Evolutionary conservation across 1,284 basidiomycete genomes (phyloP).

Genomic region (Apiotrichum brassicae): DNA sequence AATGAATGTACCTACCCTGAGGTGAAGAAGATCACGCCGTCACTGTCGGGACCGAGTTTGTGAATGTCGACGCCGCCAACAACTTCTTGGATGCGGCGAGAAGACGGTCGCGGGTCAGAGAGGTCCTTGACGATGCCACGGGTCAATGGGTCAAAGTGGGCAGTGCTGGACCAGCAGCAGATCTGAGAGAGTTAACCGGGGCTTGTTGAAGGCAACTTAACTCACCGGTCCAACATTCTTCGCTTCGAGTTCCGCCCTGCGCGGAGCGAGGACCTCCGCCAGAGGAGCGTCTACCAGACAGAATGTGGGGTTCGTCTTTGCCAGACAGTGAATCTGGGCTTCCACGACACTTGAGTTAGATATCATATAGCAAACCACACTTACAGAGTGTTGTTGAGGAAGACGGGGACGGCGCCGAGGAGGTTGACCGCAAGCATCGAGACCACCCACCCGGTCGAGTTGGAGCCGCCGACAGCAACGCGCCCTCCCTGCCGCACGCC

Average conservation of each 20-base stretch:
- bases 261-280: slow-evolving; percentile 20
- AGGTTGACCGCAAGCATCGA: slow-evolving; percentile 31
- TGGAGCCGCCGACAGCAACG: slow-evolving; percentile 32
- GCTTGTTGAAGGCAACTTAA: too few relatives aligned
- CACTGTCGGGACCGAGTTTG: slow-evolving; percentile 30
- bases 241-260: background rate
- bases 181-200: too few relatives aligned
- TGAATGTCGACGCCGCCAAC: slow-evolving; percentile 16
- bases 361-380: too few relatives aligned
- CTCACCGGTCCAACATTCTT: slow-evolving; percentile 1
- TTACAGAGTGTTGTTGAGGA: slow-evolving; percentile 32
- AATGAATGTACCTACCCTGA: slow-evolving; percentile 5
- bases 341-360: slow-evolving; percentile 6
- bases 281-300: slow-evolving; percentile 28
- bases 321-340: slow-evolving; percentile 25
- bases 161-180: background rate
- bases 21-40: slow-evolving; percentile 42
- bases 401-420: slow-evolving; percentile 32
- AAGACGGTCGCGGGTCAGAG: background rate
- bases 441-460: slow-evolving; percentile 10
- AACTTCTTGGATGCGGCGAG: background rate
- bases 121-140: background rate
- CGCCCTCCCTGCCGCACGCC: slow-evolving; percentile 26
- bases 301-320: slow-evolving; percentile 16
- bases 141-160: background rate